These are phyloP conservation scores for Eimeria maxima DNA, from an alignment of 169 alveolate species.

Conservation along the genomic window DNA sequence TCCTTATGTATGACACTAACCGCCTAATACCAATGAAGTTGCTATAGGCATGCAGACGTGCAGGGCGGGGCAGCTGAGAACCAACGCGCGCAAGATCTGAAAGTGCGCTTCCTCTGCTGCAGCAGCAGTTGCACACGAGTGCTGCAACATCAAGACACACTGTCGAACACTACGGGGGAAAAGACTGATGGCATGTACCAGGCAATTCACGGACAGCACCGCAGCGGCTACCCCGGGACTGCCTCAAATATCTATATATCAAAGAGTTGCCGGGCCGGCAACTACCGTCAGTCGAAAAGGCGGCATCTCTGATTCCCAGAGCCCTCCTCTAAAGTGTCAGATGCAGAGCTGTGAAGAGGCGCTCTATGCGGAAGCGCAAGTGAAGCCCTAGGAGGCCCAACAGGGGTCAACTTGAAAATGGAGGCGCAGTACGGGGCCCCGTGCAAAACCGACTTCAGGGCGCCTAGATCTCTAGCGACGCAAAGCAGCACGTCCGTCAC, in stretches of 20 bases:
- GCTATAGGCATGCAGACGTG: neutral
- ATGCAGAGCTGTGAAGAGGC: neutral
- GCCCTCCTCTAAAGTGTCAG: neutral
- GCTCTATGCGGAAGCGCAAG: neutral
- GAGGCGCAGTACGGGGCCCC: conserved; percentile 55
- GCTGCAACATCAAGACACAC: neutral
- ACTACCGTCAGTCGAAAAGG: neutral
- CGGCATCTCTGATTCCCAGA: neutral
- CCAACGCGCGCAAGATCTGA: neutral
- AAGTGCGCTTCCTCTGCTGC: neutral
- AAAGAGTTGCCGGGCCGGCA: neutral
- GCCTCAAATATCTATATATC: neutral
- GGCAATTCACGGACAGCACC: neutral
- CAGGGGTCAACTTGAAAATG: conserved; percentile 31
- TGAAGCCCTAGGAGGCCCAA: neutral
- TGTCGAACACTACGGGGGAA: neutral
- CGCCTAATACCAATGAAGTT: neutral
- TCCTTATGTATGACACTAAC: neutral
- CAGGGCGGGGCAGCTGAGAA: neutral
- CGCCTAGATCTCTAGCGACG: conserved; percentile 24
- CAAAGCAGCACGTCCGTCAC: conserved; percentile 11
- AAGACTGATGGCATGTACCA: neutral
- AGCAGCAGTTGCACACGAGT: neutral
- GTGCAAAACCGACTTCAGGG: conserved; percentile 34
- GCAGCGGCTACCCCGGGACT: neutral